phyloP scores from a whole-genome alignment of 441 rosid species.

The Gossypium trilobum region DNA sequence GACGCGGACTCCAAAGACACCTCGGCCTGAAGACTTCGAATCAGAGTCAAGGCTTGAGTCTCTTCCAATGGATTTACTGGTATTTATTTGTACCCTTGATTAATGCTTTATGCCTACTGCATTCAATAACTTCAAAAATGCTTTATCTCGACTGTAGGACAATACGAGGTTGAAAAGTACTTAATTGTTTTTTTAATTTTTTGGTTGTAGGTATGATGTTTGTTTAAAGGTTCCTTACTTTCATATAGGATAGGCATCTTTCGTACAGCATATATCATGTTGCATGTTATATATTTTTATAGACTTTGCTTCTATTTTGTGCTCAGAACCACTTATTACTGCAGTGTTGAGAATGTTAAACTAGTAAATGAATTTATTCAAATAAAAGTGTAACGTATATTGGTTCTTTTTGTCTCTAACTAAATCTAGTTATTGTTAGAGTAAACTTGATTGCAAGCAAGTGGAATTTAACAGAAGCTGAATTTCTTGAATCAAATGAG shows the following conservation, averaged over 20 bases:
- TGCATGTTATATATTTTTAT: background rate
- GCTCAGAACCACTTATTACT: too few species aligned
- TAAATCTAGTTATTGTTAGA: background rate
- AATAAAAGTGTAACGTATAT: too few species aligned
- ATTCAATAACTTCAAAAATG: background rate
- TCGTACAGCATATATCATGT: background rate
- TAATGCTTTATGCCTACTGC: background rate
- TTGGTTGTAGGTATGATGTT: background rate
- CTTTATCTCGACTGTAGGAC: background rate
- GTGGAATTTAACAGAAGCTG: background rate
- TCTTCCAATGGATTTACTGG: slow-evolving; percentile 87
- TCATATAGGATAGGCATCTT: background rate
- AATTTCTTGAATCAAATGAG: background rate
- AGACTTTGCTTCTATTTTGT: background rate
- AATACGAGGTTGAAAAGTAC: background rate
- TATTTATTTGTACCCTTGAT: slow-evolving; percentile 20
- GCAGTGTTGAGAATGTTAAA: too few species aligned
- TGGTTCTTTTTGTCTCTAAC: background rate
- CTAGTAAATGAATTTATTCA: too few species aligned
- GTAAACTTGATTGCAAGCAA: background rate
- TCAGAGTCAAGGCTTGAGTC: slow-evolving; percentile 72
- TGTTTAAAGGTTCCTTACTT: background rate
- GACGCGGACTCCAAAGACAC: slow-evolving; percentile 68
- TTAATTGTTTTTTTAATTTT: background rate
- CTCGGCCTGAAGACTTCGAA: slow-evolving; percentile 37